Evolutionary conservation across 768 basidiomycete genomes (phyloP).

Genomic region (Cystofilobasidium bisporidii): DNA sequence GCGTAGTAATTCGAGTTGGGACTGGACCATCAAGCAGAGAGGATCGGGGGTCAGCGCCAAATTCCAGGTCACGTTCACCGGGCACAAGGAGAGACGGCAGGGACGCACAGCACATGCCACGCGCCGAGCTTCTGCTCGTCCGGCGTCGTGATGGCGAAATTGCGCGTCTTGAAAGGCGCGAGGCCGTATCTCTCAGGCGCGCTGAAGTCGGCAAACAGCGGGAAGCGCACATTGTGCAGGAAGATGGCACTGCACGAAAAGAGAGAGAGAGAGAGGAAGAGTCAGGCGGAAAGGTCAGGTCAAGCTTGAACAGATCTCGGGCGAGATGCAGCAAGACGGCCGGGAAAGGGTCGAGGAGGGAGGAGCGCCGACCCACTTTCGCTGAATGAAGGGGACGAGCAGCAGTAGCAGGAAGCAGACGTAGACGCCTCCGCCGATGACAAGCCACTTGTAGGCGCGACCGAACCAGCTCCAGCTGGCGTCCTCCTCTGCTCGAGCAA

Average conservation of each 20-base stretch:
- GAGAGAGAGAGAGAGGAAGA: constrained; percentile 27
- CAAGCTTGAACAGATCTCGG: too few species aligned
- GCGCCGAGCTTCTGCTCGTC: constrained; percentile 68
- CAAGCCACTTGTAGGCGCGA: constrained; percentile 39
- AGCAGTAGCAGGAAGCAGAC: constrained; percentile 48
- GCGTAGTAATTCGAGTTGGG: constrained; percentile 10
- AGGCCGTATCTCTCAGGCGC: constrained; percentile 69
- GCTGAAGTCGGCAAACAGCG: constrained; percentile 55
- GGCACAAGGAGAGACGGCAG: background rate
- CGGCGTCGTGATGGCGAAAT: constrained; percentile 57
- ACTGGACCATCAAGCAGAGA: background rate
- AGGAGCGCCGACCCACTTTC: constrained; percentile 49
- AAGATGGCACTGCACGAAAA: constrained; percentile 47
- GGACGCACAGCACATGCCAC: constrained; percentile 24
- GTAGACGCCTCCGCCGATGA: constrained; percentile 51
- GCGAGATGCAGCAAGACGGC: background rate
- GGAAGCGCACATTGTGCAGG: constrained; percentile 57
- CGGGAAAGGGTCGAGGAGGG: background rate
- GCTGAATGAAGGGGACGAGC: constrained; percentile 57
- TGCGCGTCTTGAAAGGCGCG: constrained; percentile 47
- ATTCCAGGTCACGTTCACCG: background rate
- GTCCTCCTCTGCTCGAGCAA: constrained; percentile 2
- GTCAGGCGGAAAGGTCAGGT: background rate
- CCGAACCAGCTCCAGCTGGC: constrained; percentile 27
- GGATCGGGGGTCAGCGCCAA: background rate